phyloP scores from a whole-genome alignment of 768 basidiomycete genomes.

The Auriscalpium orientale region DNA sequence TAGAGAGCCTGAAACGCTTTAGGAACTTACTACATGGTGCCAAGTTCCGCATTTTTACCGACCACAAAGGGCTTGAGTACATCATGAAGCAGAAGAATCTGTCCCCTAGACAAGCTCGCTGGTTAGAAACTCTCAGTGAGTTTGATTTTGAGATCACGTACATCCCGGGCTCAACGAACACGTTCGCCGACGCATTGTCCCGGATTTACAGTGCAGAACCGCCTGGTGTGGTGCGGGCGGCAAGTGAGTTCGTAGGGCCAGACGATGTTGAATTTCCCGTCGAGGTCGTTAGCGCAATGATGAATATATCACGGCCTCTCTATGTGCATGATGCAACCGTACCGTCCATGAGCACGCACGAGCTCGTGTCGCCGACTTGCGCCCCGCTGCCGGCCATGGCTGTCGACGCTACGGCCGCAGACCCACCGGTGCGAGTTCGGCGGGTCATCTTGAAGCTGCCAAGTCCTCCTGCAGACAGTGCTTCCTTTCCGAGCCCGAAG shows the following conservation, averaged over 20 bases:
- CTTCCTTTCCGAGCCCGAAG: too few species aligned
- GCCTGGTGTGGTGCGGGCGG: slow-evolving; percentile 16
- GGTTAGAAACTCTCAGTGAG: slow-evolving; percentile 21
- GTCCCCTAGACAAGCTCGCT: slow-evolving; percentile 19
- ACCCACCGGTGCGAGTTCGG: background rate
- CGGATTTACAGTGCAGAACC: slow-evolving; percentile 17
- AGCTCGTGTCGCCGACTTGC: background rate
- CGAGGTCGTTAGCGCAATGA: background rate
- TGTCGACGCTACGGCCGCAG: background rate
- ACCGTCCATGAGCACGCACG: background rate
- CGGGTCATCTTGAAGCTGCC: too few species aligned
- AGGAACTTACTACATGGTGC: slow-evolving; percentile 17
- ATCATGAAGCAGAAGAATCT: slow-evolving; percentile 20
- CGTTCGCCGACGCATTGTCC: slow-evolving; percentile 20
- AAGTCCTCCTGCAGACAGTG: too few species aligned
- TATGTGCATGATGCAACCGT: background rate
- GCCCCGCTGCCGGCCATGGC: background rate
- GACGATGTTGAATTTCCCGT: slow-evolving; percentile 1
- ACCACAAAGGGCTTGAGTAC: slow-evolving; percentile 21
- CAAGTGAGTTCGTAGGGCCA: slow-evolving; percentile 13
- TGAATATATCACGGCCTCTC: background rate
- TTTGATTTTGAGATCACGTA: slow-evolving; percentile 26
- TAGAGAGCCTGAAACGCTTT: slow-evolving; percentile 31
- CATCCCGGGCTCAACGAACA: slow-evolving; percentile 22
- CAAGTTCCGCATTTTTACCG: slow-evolving; percentile 19